Conservation (phyloP, 1,284 basidiomycete genomes). For the Schizopora paradoxa region DNA sequence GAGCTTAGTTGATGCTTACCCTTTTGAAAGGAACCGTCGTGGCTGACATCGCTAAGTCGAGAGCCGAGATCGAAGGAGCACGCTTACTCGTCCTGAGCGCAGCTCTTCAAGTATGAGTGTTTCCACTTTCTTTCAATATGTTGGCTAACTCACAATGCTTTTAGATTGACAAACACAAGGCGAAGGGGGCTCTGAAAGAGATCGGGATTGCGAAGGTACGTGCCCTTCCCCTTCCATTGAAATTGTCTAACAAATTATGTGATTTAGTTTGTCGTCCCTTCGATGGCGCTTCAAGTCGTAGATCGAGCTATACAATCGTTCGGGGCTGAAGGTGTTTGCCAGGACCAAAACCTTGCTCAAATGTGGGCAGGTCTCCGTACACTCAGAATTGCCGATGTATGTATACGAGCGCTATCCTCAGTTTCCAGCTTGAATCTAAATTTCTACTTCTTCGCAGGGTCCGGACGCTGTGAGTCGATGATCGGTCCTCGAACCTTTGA, state of each 20-base stretch:
- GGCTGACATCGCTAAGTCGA: slow-evolving; percentile 84
- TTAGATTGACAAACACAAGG: slow-evolving; percentile 83
- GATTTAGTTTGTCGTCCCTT: slow-evolving; percentile 81
- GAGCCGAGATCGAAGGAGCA: slow-evolving; percentile 89
- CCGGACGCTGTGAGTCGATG: slow-evolving; percentile 64
- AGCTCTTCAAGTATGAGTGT: slow-evolving; percentile 64
- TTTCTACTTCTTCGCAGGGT: slow-evolving; percentile 45
- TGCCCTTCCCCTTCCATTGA: slow-evolving; percentile 6
- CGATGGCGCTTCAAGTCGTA: slow-evolving; percentile 81
- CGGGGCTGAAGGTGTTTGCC: slow-evolving; percentile 91
- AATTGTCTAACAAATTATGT: slow-evolving; percentile 10
- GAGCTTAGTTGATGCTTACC: slow-evolving; percentile 43
- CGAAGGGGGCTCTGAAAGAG: slow-evolving; percentile 95
- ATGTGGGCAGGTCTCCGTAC: slow-evolving; percentile 83
- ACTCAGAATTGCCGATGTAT: slow-evolving; percentile 84
- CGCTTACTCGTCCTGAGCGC: slow-evolving; percentile 88
- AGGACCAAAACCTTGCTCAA: slow-evolving; percentile 80
- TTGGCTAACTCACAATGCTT: background rate
- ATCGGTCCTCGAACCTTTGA: background rate
- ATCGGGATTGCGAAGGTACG: slow-evolving; percentile 93
- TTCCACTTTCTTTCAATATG: background rate
- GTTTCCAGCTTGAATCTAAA: slow-evolving; percentile 13
- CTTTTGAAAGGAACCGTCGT: slow-evolving; percentile 69
- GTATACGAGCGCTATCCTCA: slow-evolving; percentile 28
- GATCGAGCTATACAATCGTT: slow-evolving; percentile 94